These are phyloP conservation scores for Kappamyces sp. DNA, from an alignment of 192 early-diverging fungal genomes.

Conservation along the genomic window DNA sequence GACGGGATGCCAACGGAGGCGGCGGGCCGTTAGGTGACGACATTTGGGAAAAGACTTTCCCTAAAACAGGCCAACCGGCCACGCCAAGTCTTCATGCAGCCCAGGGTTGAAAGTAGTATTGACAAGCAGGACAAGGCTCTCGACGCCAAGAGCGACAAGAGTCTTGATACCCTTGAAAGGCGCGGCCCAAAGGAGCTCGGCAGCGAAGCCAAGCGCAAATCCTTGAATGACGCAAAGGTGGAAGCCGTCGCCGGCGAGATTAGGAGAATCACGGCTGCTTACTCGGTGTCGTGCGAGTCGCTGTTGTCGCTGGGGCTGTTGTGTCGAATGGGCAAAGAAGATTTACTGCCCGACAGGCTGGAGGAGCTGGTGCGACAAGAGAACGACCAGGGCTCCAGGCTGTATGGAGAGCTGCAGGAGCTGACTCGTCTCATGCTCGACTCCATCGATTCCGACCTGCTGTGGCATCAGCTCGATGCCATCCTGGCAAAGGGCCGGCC, in stretches of 20 bases:
- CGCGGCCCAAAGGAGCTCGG: neutral
- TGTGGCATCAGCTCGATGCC: conserved; percentile 8
- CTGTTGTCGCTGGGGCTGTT: conserved; percentile 3
- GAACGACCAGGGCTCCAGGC: conserved; percentile 4
- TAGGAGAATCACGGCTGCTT: conserved; percentile 1
- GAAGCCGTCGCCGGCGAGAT: conserved; percentile 6
- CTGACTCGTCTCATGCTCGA: conserved; percentile 1
- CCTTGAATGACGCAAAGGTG: neutral
- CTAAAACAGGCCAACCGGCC: conserved; percentile 1
- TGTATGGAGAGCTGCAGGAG: conserved; percentile 9
- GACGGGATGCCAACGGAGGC: conserved; percentile 13
- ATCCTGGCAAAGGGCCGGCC: neutral
- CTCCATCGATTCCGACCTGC: neutral
- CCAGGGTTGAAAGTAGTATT: neutral
- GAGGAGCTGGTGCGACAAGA: conserved; percentile 2
- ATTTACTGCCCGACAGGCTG: conserved; percentile 7
- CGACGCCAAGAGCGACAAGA: neutral
- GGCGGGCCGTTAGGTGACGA: conserved; percentile 16
- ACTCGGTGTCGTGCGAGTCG: conserved; percentile 1
- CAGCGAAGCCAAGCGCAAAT: neutral
- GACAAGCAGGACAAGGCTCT: neutral
- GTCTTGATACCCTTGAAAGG: neutral
- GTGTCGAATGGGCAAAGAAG: conserved; percentile 5
- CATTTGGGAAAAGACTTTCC: neutral
- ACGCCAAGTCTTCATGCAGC: neutral